Evolutionary conservation across 129 eudicot species (phyloP).

Genomic region (Lactuca saligna): DNA sequence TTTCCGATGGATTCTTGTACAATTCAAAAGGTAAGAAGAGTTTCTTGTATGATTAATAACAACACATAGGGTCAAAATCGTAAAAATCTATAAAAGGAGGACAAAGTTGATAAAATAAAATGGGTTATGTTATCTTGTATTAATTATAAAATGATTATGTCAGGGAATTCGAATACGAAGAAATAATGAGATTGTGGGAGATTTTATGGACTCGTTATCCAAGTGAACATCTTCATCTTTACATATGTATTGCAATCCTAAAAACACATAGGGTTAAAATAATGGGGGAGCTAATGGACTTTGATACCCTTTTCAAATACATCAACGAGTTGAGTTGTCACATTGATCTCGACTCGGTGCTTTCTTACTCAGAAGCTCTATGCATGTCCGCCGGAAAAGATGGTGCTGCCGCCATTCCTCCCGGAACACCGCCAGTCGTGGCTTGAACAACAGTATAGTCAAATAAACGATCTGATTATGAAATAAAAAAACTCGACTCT

Average conservation of each 20-base stretch:
- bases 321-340: slow-evolving; percentile 67
- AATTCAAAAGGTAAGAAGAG: slow-evolving; percentile 64
- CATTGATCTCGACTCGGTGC: slow-evolving; percentile 55
- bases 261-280: slow-evolving; percentile 64
- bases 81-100: too few relatives aligned
- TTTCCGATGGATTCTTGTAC: slow-evolving; percentile 89
- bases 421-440: slow-evolving; percentile 69
- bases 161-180: slow-evolving; percentile 77
- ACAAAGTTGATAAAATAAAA: too few relatives aligned
- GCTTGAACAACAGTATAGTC: not conserved
- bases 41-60: not conserved
- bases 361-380: slow-evolving; percentile 73
- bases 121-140: too few relatives aligned
- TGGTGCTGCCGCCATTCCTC: slow-evolving; percentile 73
- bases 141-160: not conserved
- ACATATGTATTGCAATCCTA: slow-evolving; percentile 66
- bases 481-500: too few relatives aligned
- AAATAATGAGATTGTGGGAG: slow-evolving; percentile 69
- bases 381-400: slow-evolving; percentile 75
- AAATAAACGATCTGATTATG: not conserved
- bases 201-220: slow-evolving; percentile 67
- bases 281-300: slow-evolving; percentile 78
- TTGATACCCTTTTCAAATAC: slow-evolving; percentile 70
- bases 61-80: too few relatives aligned
- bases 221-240: slow-evolving; percentile 76